A percentile compares a stretch with the other conserved stretches of the same genome.
These are phyloP conservation scores for Aureobasidium namibiae DNA, from an alignment of 2,329 filamentous ascomycete species.

Conservation along the genomic window DNA sequence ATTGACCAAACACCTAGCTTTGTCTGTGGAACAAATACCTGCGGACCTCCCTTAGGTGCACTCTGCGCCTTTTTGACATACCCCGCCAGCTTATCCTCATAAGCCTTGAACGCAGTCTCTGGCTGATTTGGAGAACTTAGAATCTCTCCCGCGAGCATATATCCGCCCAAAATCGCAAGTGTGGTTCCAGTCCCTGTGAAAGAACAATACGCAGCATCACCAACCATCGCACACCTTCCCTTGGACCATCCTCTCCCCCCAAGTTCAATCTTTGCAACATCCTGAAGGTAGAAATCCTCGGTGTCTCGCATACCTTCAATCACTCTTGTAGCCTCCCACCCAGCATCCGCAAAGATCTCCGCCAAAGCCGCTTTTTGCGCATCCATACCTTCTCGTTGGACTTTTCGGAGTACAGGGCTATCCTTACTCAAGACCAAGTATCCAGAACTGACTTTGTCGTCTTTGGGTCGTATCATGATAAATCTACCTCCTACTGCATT, in stretches of 20 bases:
- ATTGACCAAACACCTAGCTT: slow-evolving; percentile 17
- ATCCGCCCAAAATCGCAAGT: slow-evolving; percentile 21
- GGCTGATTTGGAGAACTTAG: slow-evolving; percentile 16
- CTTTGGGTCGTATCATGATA: slow-evolving; percentile 4
- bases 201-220: slow-evolving; percentile 20
- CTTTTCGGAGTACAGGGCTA: neutral
- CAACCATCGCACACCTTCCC: slow-evolving; percentile 22
- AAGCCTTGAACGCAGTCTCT: slow-evolving; percentile 19
- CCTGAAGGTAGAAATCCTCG: slow-evolving; percentile 21
- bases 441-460: neutral
- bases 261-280: slow-evolving; percentile 24
- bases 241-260: slow-evolving; percentile 24
- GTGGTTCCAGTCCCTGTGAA: slow-evolving; percentile 19
- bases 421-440: neutral
- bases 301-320: slow-evolving; percentile 27
- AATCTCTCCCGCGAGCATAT: slow-evolving; percentile 22
- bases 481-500: slow-evolving; percentile 13
- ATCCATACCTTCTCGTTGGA: slow-evolving; percentile 14
- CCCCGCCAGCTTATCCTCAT: slow-evolving; percentile 22
- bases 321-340: slow-evolving; percentile 29
- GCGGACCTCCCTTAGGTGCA: slow-evolving; percentile 23
- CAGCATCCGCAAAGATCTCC: slow-evolving; percentile 20
- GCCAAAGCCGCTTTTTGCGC: slow-evolving; percentile 19
- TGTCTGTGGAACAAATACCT: slow-evolving; percentile 22
- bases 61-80: slow-evolving; percentile 22